Evolutionary conservation across 495 filamentous ascomycete genomes (phyloP), one percentile per base, ranked within the genome.

Genomic region (Aspergillus hancockii): DNA sequence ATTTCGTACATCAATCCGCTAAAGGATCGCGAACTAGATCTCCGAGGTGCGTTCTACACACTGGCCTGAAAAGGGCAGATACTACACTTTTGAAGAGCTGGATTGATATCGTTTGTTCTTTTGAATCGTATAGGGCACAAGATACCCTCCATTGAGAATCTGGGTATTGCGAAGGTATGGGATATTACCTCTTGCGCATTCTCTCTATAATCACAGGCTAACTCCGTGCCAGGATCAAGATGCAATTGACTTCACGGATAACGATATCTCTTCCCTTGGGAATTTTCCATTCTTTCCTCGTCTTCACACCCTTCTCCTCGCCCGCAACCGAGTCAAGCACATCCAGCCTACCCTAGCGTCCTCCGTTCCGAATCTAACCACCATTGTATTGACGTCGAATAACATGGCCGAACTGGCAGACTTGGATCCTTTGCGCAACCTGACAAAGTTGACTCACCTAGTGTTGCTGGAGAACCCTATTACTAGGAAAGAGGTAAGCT

Each of bases 1-100:
- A 89, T 93, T 59, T 96, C 91, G 72, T 99, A 96, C 85, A 90
- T 97, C 69, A 98, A 98, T 80, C 91, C 93, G 62, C 82, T 98
- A 77, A 93, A 91, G 75, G 94, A 99, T 81, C 91, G 95, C 69
- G 95, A 99, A 84, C 84, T 99, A 69, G 92, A 97, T 82, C 92
- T 99, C 65, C 87, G 95, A 98, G 95, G 95, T 99, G 87, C 88
- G 92, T 93, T 76, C 65, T 54, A 71, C 56, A 69, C 55, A 58
- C 54, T 70, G 49, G 69, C 74, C 84, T 88, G 91, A 90, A 93
- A 97, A 93, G 92, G 87, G 80, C 90, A 93, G 92, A 93, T 95
- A 88, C 91, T 96, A 89, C 92, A 92, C 88, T 84, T 87, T 83
- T 77, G 63, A 68, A 70, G 88, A 88, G 84, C 88, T 88, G 77